Evolutionary conservation across 306 rosid species (phyloP).

Genomic region (Astragalus membranaceus): DNA sequence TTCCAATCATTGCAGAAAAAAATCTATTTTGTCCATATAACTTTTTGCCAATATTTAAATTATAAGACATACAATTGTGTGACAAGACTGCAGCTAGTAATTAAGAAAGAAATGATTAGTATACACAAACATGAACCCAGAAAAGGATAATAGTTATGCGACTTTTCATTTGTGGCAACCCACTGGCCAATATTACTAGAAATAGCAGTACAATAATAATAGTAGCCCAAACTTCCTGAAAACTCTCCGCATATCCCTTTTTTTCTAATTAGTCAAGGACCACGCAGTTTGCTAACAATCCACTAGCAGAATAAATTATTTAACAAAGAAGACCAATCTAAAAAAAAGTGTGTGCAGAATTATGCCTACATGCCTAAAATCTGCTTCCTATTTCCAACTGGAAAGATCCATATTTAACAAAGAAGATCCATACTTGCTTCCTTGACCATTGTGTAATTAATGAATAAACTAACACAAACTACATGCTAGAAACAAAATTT

Average conservation of each 20-base stretch:
- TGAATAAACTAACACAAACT: not conserved
- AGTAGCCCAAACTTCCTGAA: not conserved
- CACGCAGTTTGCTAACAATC: not conserved
- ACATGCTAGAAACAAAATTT: not conserved
- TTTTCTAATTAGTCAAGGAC: conserved; percentile 3
- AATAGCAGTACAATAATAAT: not conserved
- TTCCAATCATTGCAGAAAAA: not conserved
- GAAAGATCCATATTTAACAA: conserved; percentile 1
- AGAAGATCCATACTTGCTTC: too few relatives aligned
- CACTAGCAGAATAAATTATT: not conserved
- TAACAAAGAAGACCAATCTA: not conserved
- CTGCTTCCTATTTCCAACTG: not conserved
- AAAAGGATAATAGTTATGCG: not conserved
- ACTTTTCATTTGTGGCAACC: not conserved
- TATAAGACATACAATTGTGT: not conserved
- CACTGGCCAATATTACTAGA: not conserved
- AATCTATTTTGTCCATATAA: not conserved
- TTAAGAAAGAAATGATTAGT: not conserved
- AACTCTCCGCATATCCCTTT: not conserved
- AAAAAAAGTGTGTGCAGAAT: not conserved
- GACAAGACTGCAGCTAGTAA: not conserved
- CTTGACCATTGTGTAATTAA: not conserved
- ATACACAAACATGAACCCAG: not conserved
- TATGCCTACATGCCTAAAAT: not conserved
- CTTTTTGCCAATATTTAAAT: not conserved